Evolutionary conservation across 2,329 filamentous ascomycete species (phyloP), one percentile per base, ranked within the genome.

Genomic region (Dendryphion nanum): DNA sequence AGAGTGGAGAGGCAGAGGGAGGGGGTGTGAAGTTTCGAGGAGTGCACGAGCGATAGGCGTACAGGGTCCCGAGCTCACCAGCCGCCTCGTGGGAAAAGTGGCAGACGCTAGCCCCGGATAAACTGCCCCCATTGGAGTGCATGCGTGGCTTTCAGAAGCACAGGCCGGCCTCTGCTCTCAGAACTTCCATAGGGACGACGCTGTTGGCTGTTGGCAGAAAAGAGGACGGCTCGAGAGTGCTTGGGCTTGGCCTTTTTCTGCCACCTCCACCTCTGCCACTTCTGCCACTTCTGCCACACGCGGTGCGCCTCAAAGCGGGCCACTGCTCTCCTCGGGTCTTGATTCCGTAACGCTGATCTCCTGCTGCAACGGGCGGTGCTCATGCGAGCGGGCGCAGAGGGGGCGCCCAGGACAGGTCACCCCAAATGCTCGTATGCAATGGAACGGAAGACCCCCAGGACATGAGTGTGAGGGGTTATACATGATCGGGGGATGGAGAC

Each of bases 31-130:
- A n/a, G n/a, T n/a, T n/a, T n/a, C n/a, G n/a, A n/a, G n/a, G n/a
- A n/a, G n/a, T n/a, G n/a, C n/a, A n/a, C n/a, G n/a, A n/a, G n/a
- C n/a, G n/a, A n/a, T n/a, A n/a, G n/a, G n/a, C 20, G 6, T n/a
- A 14, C 17, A 39, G 23, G 18, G 23, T 30, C 30, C 36, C 10
- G 23, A 8, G 23, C n/a, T 10, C 23, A 37, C 35, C 35, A 37
- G 28, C 35, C 36, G 13, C 36, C 29, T 38, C 29, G 35, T 31
- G 35, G 24, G 6, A 20, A 18, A 15, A 21, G 28, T 15, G 30
- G 36, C 21, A 23, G 13, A 29, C 20, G 28, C 34, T 44, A 38
- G 42, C n/a, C 35, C 42, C 39, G 42, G 42, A 42, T 45, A 45
- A 45, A 42, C 31, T 45, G 30, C 34, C 30, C 30, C 18, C 20